phyloP scores from a whole-genome alignment of 305 asterid genomes.

The Plantago coronopus region DNA sequence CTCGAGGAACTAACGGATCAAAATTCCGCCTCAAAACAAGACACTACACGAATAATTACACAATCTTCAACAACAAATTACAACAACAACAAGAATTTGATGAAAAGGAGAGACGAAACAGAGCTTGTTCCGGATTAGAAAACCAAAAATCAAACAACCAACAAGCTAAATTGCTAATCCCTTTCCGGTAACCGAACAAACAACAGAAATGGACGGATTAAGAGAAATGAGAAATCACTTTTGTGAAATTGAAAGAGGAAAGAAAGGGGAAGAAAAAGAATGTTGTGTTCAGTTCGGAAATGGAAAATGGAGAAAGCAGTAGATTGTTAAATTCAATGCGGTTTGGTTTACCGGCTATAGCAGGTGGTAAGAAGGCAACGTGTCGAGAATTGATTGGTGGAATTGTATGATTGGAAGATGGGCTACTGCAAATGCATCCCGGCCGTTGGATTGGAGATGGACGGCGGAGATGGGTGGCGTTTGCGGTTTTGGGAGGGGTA shows the following conservation, averaged over 20 bases:
- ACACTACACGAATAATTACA: constrained; percentile 14
- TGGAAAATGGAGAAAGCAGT: constrained; percentile 9
- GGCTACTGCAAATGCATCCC: constrained; percentile 34
- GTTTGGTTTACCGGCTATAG: constrained; percentile 41
- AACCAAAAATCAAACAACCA: neutral
- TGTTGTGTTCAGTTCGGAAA: neutral
- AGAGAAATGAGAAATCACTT: constrained; percentile 17
- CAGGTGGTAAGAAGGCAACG: constrained; percentile 36
- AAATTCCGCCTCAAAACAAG: constrained; percentile 2
- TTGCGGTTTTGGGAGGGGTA: constrained; percentile 22
- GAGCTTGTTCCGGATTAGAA: constrained; percentile 13
- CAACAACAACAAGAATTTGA: constrained; percentile 7
- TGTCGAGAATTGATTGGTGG: constrained; percentile 21
- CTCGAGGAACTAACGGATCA: constrained; percentile 20
- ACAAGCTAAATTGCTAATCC: constrained; percentile 15
- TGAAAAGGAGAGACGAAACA: neutral
- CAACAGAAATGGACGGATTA: constrained; percentile 10
- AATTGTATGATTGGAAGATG: constrained; percentile 25
- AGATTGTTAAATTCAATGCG: constrained; percentile 31
- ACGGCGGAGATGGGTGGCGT: constrained; percentile 31
- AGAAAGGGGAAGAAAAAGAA: neutral
- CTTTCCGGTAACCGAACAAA: neutral
- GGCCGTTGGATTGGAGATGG: constrained; percentile 33
- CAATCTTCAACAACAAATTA: constrained; percentile 7
- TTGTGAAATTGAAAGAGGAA: neutral